Conservation (phyloP, 148 eudicot species). For the Rhododendron simsii region DNA sequence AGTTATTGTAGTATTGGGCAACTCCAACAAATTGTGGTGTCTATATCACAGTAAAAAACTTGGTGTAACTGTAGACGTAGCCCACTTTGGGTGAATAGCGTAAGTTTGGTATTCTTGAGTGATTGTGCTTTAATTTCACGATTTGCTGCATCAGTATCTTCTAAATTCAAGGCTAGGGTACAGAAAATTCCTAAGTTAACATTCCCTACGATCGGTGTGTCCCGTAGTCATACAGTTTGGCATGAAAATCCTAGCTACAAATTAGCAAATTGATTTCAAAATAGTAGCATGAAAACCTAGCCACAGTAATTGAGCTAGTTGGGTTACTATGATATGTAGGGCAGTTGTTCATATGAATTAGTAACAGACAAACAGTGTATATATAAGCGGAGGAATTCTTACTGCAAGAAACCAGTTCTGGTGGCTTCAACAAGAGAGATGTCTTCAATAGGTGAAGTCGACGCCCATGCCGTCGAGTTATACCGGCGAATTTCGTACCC, state of each 20-base stretch:
- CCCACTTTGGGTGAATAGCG: not conserved
- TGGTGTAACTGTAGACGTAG: not conserved
- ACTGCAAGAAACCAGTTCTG: slow-evolving; percentile 50
- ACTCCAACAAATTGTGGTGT: not conserved
- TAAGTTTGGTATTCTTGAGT: not conserved
- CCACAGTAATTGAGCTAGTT: not conserved
- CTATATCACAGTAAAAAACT: not conserved
- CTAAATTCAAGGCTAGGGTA: not conserved
- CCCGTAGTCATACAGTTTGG: not conserved
- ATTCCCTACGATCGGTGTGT: not conserved
- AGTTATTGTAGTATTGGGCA: not conserved
- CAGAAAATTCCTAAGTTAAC: not conserved
- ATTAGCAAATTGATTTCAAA: not conserved
- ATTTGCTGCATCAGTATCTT: not conserved
- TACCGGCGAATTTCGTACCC: slow-evolving; percentile 73
- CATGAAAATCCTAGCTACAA: not conserved
- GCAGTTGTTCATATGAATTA: not conserved
- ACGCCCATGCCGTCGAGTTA: slow-evolving; percentile 59
- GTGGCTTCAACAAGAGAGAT: slow-evolving; percentile 63
- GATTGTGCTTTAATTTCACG: not conserved
- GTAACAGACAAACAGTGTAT: not conserved
- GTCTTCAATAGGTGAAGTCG: slow-evolving; percentile 58
- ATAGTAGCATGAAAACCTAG: not conserved
- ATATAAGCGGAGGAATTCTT: slow-evolving; percentile 1
- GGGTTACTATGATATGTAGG: not conserved